Percentiles rank a stretch among this genome's conserved stretches.
phyloP scores from a whole-genome alignment of 495 filamentous ascomycete genomes.

The Xylaria sp. region DNA sequence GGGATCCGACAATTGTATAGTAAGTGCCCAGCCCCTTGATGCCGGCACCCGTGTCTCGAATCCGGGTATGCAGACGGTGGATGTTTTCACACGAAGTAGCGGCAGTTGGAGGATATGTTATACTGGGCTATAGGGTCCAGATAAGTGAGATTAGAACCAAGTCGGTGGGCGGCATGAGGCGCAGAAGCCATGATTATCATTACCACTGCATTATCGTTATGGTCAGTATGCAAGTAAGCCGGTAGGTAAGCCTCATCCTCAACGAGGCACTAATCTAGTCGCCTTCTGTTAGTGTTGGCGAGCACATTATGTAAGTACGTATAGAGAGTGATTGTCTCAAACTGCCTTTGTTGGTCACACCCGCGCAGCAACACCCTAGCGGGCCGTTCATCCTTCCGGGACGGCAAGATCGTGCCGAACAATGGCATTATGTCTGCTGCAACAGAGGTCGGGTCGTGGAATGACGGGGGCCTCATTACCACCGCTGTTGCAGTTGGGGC shows the following conservation, averaged over 20 bases:
- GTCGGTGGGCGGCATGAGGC: constrained; percentile 4
- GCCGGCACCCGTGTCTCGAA: constrained; percentile 8
- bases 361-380: neutral
- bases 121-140: neutral
- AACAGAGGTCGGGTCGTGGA: constrained; percentile 3
- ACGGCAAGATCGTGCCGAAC: constrained; percentile 23
- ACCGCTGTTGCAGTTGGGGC: constrained; percentile 15
- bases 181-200: constrained; percentile 15
- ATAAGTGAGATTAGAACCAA: constrained; percentile 9
- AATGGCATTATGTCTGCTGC: neutral
- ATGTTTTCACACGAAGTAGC: neutral
- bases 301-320: neutral
- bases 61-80: neutral
- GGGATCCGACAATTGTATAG: neutral
- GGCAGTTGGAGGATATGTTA: neutral
- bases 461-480: constrained; percentile 6
- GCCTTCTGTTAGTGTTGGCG: neutral
- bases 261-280: constrained; percentile 2
- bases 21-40: neutral
- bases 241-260: neutral
- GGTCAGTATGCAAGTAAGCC: constrained; percentile 15
- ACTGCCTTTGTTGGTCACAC: neutral
- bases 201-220: constrained; percentile 4
- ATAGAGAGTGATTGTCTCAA: neutral
- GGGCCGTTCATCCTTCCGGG: neutral